Percentiles rank a stretch among this genome's conserved stretches.
Evolutionary conservation across 306 rosid species (phyloP).

Genomic region (Prunus davidiana): DNA sequence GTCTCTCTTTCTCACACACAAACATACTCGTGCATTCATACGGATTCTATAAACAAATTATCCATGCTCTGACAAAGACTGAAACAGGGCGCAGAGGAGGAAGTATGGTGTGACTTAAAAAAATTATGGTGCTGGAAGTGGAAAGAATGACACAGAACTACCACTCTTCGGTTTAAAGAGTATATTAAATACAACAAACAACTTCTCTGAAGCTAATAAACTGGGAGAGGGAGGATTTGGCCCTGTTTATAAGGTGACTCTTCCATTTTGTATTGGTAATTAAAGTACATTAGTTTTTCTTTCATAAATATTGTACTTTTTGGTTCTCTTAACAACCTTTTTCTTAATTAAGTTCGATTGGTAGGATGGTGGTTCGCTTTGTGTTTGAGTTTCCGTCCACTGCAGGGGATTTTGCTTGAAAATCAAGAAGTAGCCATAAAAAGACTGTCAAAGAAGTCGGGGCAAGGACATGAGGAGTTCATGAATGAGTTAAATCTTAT

Average conservation of each 20-base stretch:
- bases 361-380: too few species aligned
- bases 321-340: too few species aligned
- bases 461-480: too few species aligned
- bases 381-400: too few species aligned
- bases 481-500: too few species aligned
- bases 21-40: too few species aligned
- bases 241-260: slow-evolving; percentile 47
- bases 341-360: too few species aligned
- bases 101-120: not conserved
- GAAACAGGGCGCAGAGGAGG: not conserved
- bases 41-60: not conserved
- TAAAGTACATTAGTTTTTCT: too few species aligned
- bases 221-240: slow-evolving; percentile 71
- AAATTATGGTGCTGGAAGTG: slow-evolving; percentile 22
- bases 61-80: not conserved
- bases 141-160: slow-evolving; percentile 33
- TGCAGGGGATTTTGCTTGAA: too few species aligned
- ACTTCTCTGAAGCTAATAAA: slow-evolving; percentile 40
- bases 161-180: slow-evolving; percentile 36
- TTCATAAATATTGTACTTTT: not conserved
- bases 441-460: too few species aligned
- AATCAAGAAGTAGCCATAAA: too few species aligned
- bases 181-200: slow-evolving; percentile 35
- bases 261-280: too few species aligned
- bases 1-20: not conserved